Base-by-base conservation (phyloP, 2,329 filamentous ascomycete genomes). In the Chalaropsis thielavioides region DNA sequence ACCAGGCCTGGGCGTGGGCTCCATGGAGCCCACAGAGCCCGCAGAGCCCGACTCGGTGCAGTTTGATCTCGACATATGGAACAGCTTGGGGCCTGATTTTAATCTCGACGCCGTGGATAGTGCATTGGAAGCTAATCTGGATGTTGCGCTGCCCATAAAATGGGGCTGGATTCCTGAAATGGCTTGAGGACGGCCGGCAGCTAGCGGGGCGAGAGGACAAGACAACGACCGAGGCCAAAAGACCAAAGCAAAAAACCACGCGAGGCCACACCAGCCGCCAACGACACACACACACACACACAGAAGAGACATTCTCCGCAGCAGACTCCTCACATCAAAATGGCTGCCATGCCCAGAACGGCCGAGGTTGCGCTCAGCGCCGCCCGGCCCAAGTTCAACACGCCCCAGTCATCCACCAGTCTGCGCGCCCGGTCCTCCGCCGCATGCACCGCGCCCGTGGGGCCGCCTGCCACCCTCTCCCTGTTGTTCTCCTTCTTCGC, bases 51-150 rank as follows among this genome's bases (percentile, higher is more conserved):
- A 66, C 35, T 35, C 54, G 38, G 62, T 38, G 7, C 62, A 64
- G 11, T 41, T 67, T 58, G 65, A 67, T 46, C 62, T 67, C 19
- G 65, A 67, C 43, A 67, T 67, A 10, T 67, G 65, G 65, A 67
- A 64, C 43, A 67, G 59, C 54, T 81, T 83, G 31, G 81, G 81
- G 61, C 80, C 80, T 1, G 80, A 73, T 61, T 83, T 83, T 68
- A 76, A 83, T 61, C 69, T 83, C 0, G 76, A 76, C 27, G 80
- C 80, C 0, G 78, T 82, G 27, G 80, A 83, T 68, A 79, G 81
- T 19, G 80, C 78, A 0, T 71, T 83, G 0, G 80, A 82, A 65
- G 79, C 80, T 0, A 82, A 82, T 63, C 72, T 83, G 2, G 81
- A 83, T 59, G 79, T 83, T 62, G 78, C 78, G 0, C 72, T 79